Percentiles rank a stretch among this genome's conserved stretches.
These are phyloP conservation scores for Picochlorum sp. DNA, from an alignment of 139 green algal species.

Conservation along the genomic window DNA sequence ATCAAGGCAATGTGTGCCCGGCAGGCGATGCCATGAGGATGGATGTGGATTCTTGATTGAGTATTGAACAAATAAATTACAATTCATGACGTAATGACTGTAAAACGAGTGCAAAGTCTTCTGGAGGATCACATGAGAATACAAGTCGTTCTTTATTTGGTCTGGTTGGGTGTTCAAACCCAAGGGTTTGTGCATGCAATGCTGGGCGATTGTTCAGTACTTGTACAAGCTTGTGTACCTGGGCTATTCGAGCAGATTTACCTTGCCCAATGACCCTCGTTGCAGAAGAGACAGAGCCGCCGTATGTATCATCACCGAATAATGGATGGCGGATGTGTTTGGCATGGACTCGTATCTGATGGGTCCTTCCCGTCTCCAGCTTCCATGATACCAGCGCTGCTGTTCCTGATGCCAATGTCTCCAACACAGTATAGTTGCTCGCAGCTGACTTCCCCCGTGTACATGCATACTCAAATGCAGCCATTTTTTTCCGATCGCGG, in stretches of 20 bases:
- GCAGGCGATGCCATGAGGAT: too few relatives aligned
- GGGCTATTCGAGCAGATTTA: not conserved
- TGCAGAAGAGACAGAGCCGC: slow-evolving; percentile 32
- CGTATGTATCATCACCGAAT: slow-evolving; percentile 83
- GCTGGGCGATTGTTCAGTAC: slow-evolving; percentile 48
- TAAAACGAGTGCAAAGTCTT: slow-evolving; percentile 44
- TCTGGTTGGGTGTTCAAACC: slow-evolving; percentile 62
- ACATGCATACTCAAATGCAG: slow-evolving; percentile 39
- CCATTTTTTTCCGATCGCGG: slow-evolving; percentile 68
- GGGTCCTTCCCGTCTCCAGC: slow-evolving; percentile 89
- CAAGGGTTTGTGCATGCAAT: slow-evolving; percentile 74
- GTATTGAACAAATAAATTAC: too few relatives aligned
- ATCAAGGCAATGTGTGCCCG: too few relatives aligned
- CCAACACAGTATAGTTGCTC: slow-evolving; percentile 70
- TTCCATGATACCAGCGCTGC: slow-evolving; percentile 81
- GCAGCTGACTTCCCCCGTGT: slow-evolving; percentile 47
- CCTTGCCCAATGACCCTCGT: slow-evolving; percentile 12
- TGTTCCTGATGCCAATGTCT: slow-evolving; percentile 53
- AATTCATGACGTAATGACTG: slow-evolving; percentile 3
- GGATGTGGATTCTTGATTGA: too few relatives aligned
- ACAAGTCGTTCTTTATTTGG: slow-evolving; percentile 56
- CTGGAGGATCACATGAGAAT: slow-evolving; percentile 31
- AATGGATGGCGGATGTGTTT: slow-evolving; percentile 76
- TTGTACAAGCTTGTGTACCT: slow-evolving; percentile 20
- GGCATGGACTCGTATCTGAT: slow-evolving; percentile 91